These are phyloP conservation scores for Auxenochlorella pyrenoidosa DNA, from an alignment of 139 green algal genomes.

Conservation along the genomic window DNA sequence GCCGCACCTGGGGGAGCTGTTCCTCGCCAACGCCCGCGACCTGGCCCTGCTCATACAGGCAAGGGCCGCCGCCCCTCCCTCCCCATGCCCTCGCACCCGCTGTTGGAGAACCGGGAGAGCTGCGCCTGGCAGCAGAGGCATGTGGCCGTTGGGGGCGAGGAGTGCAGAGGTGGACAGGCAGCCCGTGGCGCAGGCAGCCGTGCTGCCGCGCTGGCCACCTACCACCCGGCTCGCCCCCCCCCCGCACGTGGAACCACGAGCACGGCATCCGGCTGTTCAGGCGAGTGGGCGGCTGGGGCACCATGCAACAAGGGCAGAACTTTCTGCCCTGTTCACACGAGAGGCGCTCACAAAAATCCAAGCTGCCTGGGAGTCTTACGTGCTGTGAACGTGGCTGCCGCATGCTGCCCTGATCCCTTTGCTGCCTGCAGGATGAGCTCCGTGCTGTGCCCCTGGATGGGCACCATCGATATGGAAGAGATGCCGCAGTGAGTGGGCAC, in stretches of 20 bases:
- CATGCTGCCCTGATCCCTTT: not conserved
- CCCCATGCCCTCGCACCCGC: not conserved
- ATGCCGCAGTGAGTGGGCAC: constrained; percentile 47
- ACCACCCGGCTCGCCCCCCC: not conserved
- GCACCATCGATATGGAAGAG: constrained; percentile 55
- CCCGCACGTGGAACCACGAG: constrained; percentile 58
- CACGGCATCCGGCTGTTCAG: constrained; percentile 77
- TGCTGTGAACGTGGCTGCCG: not conserved
- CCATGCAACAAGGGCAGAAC: too few species aligned
- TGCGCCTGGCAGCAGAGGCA: too few species aligned
- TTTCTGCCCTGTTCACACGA: too few species aligned
- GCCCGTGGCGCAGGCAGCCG: too few species aligned
- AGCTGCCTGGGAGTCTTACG: not conserved
- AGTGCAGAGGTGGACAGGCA: too few species aligned
- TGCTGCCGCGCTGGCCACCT: too few species aligned
- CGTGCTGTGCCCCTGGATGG: constrained; percentile 70
- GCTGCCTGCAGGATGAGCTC: constrained; percentile 45
- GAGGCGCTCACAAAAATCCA: too few species aligned
- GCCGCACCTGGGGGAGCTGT: constrained; percentile 56
- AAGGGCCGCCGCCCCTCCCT: not conserved
- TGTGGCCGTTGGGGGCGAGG: too few species aligned
- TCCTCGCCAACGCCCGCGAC: constrained; percentile 62
- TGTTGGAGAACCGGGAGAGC: too few species aligned
- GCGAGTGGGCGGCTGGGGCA: not conserved
- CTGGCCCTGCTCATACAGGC: constrained; percentile 43